Conservation (phyloP, 1,284 basidiomycete genomes). For the Boletus smithii region DNA sequence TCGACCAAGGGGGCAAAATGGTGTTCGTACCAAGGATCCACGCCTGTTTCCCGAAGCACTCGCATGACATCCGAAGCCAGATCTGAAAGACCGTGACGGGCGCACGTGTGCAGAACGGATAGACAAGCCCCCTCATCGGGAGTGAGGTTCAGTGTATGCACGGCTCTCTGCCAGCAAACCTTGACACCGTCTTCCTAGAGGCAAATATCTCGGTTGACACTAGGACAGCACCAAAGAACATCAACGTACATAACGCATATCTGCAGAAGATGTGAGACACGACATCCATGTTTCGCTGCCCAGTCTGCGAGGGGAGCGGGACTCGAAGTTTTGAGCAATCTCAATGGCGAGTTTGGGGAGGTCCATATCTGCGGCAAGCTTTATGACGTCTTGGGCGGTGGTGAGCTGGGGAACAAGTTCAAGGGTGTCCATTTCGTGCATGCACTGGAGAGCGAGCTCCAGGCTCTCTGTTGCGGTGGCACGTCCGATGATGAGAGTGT, state of each 20-base stretch:
- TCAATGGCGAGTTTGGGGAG: conserved; percentile 67
- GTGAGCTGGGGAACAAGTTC: conserved; percentile 48
- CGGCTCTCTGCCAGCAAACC: conserved; percentile 60
- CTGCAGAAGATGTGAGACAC: conserved; percentile 56
- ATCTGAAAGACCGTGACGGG: conserved; percentile 62
- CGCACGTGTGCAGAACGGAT: conserved; percentile 68
- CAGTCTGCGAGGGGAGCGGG: conserved; percentile 49
- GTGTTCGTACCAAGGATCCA: conserved; percentile 54
- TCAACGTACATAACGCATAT: conserved; percentile 57
- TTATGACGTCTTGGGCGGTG: conserved; percentile 49
- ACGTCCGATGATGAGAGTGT: conserved; percentile 50
- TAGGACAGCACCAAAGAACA: background rate
- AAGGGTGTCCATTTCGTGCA: conserved; percentile 49
- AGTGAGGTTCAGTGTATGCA: conserved; percentile 47
- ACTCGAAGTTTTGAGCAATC: conserved; percentile 57
- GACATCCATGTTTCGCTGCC: conserved; percentile 55
- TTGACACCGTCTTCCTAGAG: conserved; percentile 62
- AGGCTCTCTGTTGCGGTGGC: conserved; percentile 47
- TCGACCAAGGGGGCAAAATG: conserved; percentile 71
- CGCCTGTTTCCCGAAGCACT: conserved; percentile 45
- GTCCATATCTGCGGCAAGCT: conserved; percentile 45
- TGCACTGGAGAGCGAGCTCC: conserved; percentile 59
- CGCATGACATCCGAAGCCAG: conserved; percentile 66
- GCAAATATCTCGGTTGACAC: conserved; percentile 6
- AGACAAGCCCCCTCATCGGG: conserved; percentile 76